Evolutionary conservation across 2,329 filamentous ascomycete species (phyloP).

Genomic region (Paecilomyces sp.): DNA sequence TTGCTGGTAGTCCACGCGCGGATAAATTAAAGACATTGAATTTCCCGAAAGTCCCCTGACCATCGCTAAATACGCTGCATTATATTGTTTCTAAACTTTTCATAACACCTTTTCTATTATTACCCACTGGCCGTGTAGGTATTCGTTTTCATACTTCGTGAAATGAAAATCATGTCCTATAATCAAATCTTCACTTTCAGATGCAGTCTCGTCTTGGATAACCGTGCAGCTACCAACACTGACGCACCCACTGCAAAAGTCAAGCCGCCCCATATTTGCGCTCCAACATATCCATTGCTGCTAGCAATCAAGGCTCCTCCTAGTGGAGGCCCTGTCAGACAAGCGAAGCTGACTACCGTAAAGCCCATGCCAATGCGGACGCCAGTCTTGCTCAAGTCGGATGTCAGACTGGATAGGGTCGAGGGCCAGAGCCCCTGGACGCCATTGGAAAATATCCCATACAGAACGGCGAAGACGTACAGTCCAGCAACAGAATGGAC

Average conservation of each 20-base stretch:
- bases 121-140: too few relatives aligned
- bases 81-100: not conserved
- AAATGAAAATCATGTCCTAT: not conserved
- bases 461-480: conserved; percentile 51
- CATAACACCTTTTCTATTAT: too few relatives aligned
- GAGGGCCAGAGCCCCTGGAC: conserved; percentile 63
- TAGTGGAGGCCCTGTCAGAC: conserved; percentile 49
- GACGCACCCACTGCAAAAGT: not conserved
- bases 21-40: too few relatives aligned
- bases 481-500: conserved; percentile 45
- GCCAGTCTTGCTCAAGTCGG: conserved; percentile 46
- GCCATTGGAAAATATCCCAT: conserved; percentile 27
- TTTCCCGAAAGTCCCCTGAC: too few relatives aligned
- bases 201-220: not conserved
- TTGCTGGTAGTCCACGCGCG: too few relatives aligned
- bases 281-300: not conserved
- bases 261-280: not conserved
- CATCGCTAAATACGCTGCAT: not conserved
- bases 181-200: not conserved
- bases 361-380: conserved; percentile 54
- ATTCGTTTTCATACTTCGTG: too few relatives aligned
- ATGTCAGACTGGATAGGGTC: conserved; percentile 48
- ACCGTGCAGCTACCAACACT: not conserved
- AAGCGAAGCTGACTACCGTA: conserved; percentile 47
- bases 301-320: conserved; percentile 43